These are phyloP conservation scores for Botrytis galanthina DNA, from an alignment of 2,329 filamentous ascomycete species.

Conservation along the genomic window DNA sequence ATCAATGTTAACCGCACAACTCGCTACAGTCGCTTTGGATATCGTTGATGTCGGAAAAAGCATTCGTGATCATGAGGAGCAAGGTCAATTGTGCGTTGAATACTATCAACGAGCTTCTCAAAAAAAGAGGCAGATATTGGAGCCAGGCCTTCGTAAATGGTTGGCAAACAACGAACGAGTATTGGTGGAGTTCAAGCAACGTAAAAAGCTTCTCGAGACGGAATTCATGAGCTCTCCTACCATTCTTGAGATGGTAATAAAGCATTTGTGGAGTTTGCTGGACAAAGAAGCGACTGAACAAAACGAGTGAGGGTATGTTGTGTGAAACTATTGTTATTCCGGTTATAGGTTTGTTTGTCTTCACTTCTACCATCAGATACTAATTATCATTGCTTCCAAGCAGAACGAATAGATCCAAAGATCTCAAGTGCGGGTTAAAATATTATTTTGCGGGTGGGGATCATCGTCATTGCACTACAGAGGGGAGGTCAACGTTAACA, in stretches of 20 bases:
- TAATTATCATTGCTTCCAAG: not conserved
- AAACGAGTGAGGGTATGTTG: not conserved
- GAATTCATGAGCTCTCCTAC: fast-evolving
- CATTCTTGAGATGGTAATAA: no score
- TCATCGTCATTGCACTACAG: not conserved
- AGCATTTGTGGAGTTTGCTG: not conserved
- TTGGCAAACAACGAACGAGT: fast-evolving
- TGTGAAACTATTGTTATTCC: not conserved
- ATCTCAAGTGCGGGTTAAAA: not conserved
- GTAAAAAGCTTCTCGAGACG: not conserved
- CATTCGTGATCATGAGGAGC: not conserved
- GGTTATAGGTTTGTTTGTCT: not conserved
- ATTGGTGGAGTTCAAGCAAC: no score
- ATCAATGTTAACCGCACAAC: not conserved
- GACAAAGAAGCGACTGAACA: not conserved
- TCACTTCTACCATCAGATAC: not conserved
- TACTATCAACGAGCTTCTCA: not conserved
- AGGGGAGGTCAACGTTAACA: not conserved
- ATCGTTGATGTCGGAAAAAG: fast-evolving
- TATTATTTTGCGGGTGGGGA: not conserved
- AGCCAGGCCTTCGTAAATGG: not conserved
- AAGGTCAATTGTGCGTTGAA: not conserved
- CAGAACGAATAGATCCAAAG: not conserved
- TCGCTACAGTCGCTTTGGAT: not conserved
- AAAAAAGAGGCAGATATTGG: not conserved